Conservation (phyloP, 495 filamentous ascomycete genomes). For the Annulohypoxylon maeteangense region DNA sequence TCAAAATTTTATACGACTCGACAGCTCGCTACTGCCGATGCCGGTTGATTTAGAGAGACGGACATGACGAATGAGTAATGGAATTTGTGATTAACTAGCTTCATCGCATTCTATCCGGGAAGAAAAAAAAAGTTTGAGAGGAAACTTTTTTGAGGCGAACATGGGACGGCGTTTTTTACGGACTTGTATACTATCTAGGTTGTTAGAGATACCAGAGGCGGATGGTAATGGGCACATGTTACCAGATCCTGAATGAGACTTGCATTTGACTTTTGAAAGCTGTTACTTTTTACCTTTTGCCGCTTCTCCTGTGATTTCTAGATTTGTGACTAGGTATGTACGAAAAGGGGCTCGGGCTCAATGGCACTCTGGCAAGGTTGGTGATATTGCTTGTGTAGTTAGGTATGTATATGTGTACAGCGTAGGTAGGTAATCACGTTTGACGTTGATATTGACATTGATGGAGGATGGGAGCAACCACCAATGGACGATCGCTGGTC, state of each 20-base stretch:
- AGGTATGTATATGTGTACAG: no score
- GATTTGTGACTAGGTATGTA: neutral
- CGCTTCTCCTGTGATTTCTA: neutral
- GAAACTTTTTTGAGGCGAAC: conserved; percentile 27
- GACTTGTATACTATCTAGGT: conserved; percentile 33
- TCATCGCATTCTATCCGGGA: conserved; percentile 31
- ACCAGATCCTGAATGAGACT: conserved; percentile 33
- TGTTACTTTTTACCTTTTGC: no score
- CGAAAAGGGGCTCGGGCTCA: neutral
- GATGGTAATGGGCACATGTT: conserved; percentile 36
- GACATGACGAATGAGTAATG: conserved; percentile 46
- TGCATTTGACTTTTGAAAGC: conserved; percentile 19
- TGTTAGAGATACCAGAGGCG: conserved; percentile 40
- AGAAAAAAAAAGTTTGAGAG: conserved; percentile 34
- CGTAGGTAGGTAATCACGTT: neutral
- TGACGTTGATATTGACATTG: neutral
- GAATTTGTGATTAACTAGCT: conserved; percentile 28
- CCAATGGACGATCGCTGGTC: neutral
- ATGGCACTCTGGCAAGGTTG: neutral
- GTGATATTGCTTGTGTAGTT: no score
- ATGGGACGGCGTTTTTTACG: conserved; percentile 43
- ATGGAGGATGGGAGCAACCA: neutral
- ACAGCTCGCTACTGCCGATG: conserved; percentile 1
- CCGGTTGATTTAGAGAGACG: conserved; percentile 39
- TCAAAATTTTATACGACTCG: conserved; percentile 20